Percentiles rank a stretch among this genome's conserved stretches.
Conservation (phyloP, 306 rosid species). For the Arachis hypogaea region DNA sequence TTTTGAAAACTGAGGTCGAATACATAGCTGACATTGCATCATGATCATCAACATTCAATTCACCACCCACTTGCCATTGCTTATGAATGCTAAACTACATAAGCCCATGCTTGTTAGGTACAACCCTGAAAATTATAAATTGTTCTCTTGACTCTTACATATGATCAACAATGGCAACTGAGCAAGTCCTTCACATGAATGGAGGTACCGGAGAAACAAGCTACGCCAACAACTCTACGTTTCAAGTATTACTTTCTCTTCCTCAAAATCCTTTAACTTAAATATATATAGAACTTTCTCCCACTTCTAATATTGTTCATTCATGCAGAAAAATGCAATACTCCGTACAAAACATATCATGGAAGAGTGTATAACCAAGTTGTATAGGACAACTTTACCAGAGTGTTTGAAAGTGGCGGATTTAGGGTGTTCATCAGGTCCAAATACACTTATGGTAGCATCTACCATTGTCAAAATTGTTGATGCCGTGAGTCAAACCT, state of each 20-base stretch:
- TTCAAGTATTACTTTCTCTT: background rate
- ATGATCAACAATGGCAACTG: no score
- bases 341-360: background rate
- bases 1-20: no score
- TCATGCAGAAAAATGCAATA: background rate
- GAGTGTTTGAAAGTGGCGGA: background rate
- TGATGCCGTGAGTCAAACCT: background rate
- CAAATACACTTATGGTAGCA: background rate
- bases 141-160: no score
- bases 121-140: no score
- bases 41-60: no score
- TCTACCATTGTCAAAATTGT: background rate
- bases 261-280: background rate
- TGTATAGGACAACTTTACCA: background rate
- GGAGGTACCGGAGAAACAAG: background rate
- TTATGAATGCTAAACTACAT: no score
- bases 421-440: background rate
- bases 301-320: conserved; percentile 28
- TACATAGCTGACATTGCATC: no score
- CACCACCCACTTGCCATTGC: no score
- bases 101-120: no score
- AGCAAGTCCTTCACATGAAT: background rate
- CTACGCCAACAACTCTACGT: background rate
- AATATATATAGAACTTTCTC: background rate
- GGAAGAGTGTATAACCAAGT: background rate